Conservation (phyloP, 306 rosid species). For the Vigna hirtella region DNA sequence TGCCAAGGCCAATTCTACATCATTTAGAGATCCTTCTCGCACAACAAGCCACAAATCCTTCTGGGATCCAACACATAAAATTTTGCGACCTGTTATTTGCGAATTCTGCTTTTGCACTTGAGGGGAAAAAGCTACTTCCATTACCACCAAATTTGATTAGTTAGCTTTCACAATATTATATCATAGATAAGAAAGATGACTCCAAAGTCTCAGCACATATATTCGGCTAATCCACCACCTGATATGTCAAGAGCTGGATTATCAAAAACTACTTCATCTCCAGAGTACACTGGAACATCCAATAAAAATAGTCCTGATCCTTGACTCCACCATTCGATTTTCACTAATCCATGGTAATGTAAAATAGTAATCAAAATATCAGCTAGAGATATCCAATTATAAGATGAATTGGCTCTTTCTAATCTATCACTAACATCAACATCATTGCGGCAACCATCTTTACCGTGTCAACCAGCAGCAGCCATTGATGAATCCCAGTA, state of each 20-base stretch:
- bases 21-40: constrained; percentile 76
- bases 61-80: constrained; percentile 45
- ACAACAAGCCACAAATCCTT: constrained; percentile 79
- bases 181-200: constrained; percentile 29
- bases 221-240: constrained; percentile 23
- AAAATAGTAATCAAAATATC: constrained; percentile 30
- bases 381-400: constrained; percentile 23
- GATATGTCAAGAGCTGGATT: constrained; percentile 41
- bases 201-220: constrained; percentile 29
- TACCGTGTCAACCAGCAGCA: constrained; percentile 32
- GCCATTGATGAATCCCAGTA: constrained; percentile 46
- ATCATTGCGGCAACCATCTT: constrained; percentile 35
- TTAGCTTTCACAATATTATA: constrained; percentile 33
- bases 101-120: constrained; percentile 68
- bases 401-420: constrained; percentile 31
- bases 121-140: constrained; percentile 64
- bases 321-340: constrained; percentile 40
- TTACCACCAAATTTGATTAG: constrained; percentile 38
- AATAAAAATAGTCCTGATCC: constrained; percentile 19
- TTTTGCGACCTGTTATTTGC: constrained; percentile 59
- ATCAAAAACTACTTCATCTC: constrained; percentile 20
- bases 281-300: constrained; percentile 31
- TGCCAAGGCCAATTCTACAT: constrained; percentile 75
- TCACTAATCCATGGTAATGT: constrained; percentile 49
- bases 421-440: constrained; percentile 40